phyloP scores from a whole-genome alignment of 192 early-diverging fungal species.

The Coemansia aciculifera region DNA sequence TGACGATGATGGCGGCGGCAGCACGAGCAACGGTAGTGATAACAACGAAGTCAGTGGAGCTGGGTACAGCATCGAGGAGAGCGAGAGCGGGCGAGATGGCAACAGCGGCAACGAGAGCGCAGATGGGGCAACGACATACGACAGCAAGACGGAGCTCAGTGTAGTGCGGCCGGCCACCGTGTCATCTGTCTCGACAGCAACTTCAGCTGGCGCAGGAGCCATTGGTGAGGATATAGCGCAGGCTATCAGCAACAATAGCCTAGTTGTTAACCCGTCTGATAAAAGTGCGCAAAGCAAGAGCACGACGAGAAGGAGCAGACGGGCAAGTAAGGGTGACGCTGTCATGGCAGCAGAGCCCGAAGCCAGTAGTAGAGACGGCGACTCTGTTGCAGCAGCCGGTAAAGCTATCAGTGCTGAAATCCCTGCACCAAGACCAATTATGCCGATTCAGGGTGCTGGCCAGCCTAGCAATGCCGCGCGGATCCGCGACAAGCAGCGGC shows the following conservation, averaged over 20 bases:
- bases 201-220: neutral
- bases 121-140: conserved; percentile 5
- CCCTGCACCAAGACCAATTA: neutral
- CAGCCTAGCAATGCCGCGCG: neutral
- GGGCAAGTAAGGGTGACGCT: neutral
- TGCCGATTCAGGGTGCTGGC: neutral
- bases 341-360: neutral
- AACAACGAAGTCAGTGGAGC: conserved; percentile 41
- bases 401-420: neutral
- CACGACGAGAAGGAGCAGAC: neutral
- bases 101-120: conserved; percentile 35
- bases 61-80: conserved; percentile 45
- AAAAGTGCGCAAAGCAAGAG: neutral
- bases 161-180: neutral
- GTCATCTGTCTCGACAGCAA: neutral
- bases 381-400: neutral
- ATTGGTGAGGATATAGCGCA: neutral
- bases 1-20: conserved; percentile 12
- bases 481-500: conserved; percentile 19
- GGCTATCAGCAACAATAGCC: neutral
- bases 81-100: conserved; percentile 25
- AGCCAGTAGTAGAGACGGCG: neutral
- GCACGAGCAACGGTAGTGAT: conserved; percentile 23
- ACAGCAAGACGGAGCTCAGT: neutral
- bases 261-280: neutral